A percentile compares a stretch with the other conserved stretches of the same genome.
Evolutionary conservation across 345 rosid species (phyloP).

Genomic region (Salix arbutifolia): DNA sequence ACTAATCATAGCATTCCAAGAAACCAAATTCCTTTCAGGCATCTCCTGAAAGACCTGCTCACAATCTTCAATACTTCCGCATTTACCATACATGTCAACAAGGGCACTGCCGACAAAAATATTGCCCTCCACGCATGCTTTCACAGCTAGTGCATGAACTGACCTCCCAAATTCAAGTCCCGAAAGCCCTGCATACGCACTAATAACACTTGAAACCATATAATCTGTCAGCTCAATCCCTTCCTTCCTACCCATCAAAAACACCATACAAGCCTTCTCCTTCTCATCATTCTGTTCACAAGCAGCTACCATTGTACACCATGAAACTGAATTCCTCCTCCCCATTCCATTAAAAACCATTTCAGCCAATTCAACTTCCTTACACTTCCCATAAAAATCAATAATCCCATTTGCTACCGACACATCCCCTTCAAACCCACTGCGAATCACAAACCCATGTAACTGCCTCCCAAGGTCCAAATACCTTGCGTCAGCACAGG

Average conservation of each 20-base stretch:
- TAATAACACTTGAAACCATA: constrained; percentile 59
- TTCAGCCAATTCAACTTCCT: constrained; percentile 43
- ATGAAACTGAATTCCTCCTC: constrained; percentile 69
- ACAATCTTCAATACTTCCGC: constrained; percentile 64
- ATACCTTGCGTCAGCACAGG: constrained; percentile 50
- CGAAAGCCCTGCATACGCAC: constrained; percentile 70
- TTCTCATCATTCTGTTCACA: constrained; percentile 69
- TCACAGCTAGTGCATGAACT: constrained; percentile 61
- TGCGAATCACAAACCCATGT: constrained; percentile 56
- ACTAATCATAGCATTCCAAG: constrained; percentile 69
- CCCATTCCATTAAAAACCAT: constrained; percentile 50
- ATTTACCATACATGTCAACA: constrained; percentile 92
- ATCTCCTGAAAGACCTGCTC: constrained; percentile 52
- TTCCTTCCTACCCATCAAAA: constrained; percentile 44
- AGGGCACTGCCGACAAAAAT: constrained; percentile 72
- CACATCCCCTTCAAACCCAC: constrained; percentile 48
- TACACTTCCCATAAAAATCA: constrained; percentile 82
- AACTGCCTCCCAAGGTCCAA: constrained; percentile 58
- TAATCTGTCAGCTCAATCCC: constrained; percentile 57
- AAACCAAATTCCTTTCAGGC: constrained; percentile 62
- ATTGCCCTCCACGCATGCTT: constrained; percentile 58
- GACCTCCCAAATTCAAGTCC: constrained; percentile 69
- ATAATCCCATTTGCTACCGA: constrained; percentile 68
- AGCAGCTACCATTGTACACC: constrained; percentile 69
- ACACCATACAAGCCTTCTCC: constrained; percentile 59